A percentile compares a stretch with the other conserved stretches of the same genome.
Conservation (phyloP, 805 yeast species). For the Myxozyma kluyveri region DNA sequence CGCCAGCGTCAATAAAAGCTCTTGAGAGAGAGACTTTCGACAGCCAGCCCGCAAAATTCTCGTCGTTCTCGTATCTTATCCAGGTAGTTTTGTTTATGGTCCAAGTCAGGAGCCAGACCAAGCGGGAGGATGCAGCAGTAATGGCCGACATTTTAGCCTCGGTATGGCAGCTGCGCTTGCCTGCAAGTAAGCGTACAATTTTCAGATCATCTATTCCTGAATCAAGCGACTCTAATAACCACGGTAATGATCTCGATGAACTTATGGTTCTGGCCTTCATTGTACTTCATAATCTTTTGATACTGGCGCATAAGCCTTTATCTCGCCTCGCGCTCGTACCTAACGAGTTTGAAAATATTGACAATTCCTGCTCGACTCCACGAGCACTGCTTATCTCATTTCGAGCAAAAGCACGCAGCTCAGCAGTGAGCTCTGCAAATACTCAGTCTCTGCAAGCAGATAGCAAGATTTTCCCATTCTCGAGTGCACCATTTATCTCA, state of each 20-base stretch:
- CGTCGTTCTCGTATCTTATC: constrained; percentile 17
- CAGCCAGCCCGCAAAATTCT: constrained; percentile 2
- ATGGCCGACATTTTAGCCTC: constrained; percentile 6
- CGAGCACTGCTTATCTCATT: constrained; percentile 13
- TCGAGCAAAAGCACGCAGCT: constrained; percentile 6
- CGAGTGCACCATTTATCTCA: neutral
- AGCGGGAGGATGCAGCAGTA: neutral
- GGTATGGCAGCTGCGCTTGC: constrained; percentile 16
- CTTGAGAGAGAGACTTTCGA: constrained; percentile 11
- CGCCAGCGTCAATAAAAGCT: constrained; percentile 3
- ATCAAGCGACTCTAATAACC: neutral
- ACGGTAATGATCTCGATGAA: constrained; percentile 15
- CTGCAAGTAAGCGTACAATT: constrained; percentile 8
- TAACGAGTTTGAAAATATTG: constrained; percentile 2
- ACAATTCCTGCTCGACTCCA: constrained; percentile 14
- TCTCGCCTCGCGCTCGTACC: constrained; percentile 20
- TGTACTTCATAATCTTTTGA: constrained; percentile 9
- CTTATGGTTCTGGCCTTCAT: constrained; percentile 13
- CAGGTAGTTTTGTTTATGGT: constrained; percentile 12
- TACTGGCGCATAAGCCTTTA: constrained; percentile 8
- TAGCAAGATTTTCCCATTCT: neutral
- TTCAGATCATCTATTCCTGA: constrained; percentile 4
- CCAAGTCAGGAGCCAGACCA: neutral
- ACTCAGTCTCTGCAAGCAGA: neutral
- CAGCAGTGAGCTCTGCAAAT: neutral